Conservation (phyloP, 495 filamentous ascomycete species). For the Xylaria nigripes region DNA sequence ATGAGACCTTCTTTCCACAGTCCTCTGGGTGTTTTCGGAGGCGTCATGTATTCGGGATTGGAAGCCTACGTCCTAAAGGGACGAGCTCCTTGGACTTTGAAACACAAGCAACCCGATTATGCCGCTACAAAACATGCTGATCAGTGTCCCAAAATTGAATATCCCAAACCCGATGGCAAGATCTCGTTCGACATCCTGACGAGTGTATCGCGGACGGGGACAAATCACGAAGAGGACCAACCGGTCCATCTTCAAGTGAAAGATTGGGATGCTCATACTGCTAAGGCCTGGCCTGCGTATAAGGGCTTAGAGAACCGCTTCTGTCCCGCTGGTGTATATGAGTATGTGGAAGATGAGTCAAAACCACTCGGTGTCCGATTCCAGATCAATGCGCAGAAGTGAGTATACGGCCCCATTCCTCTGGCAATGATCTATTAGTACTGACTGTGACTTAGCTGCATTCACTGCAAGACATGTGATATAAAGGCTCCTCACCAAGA, state of each 20-base stretch:
- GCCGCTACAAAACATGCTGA: constrained; percentile 75
- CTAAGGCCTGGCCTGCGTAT: constrained; percentile 74
- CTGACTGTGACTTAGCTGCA: constrained; percentile 54
- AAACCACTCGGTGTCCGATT: constrained; percentile 83
- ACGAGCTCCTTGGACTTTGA: constrained; percentile 84
- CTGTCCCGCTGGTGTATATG: constrained; percentile 97
- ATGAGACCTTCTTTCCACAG: constrained; percentile 91
- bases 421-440: constrained; percentile 1
- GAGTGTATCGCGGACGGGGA: constrained; percentile 85
- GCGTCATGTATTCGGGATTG: constrained; percentile 85
- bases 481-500: constrained; percentile 96
- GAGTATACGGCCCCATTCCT: constrained; percentile 36
- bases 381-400: constrained; percentile 98
- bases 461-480: constrained; percentile 99
- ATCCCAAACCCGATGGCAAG: constrained; percentile 91
- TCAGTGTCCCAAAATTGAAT: constrained; percentile 79
- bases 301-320: constrained; percentile 96
- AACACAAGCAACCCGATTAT: constrained; percentile 66
- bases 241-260: constrained; percentile 89
- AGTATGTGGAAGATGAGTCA: constrained; percentile 86
- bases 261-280: constrained; percentile 86
- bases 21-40: constrained; percentile 76
- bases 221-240: constrained; percentile 98
- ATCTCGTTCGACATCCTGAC: constrained; percentile 95
- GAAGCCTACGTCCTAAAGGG: constrained; percentile 86